Conservation (phyloP, 208 protist genomes). For the Trypanosoma mega region DNA sequence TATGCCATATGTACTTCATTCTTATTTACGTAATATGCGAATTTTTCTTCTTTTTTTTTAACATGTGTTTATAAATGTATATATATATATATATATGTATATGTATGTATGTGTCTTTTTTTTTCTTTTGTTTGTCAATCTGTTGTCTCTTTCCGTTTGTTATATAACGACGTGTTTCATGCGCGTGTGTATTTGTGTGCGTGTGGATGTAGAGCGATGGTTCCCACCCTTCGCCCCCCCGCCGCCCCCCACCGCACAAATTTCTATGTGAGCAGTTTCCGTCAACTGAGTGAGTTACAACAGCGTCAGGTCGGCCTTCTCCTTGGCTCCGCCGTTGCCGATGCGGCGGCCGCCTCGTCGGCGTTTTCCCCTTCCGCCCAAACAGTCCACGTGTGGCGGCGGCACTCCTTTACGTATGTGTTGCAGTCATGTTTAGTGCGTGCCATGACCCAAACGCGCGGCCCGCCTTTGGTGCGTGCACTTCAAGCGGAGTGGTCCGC, state of each 20-base stretch:
- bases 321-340: constrained; percentile 70
- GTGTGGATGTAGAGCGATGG: no score
- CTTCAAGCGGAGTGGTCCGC: constrained; percentile 47
- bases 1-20: not conserved
- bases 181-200: no score
- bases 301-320: constrained; percentile 79
- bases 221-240: constrained; percentile 22
- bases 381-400: not conserved
- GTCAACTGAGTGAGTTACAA: constrained; percentile 79
- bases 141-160: no score
- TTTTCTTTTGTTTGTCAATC: no score
- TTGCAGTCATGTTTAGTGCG: constrained; percentile 39
- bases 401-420: not conserved
- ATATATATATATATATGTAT: no score
- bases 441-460: constrained; percentile 54
- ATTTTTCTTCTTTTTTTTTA: constrained; percentile 7
- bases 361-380: not conserved
- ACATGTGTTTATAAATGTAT: not conserved
- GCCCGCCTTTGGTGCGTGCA: constrained; percentile 47
- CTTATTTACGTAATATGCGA: not conserved
- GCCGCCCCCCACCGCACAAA: constrained; percentile 31
- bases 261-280: constrained; percentile 86
- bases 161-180: no score
- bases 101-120: no score
- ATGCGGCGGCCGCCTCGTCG: constrained; percentile 65